Evolutionary conservation across 768 basidiomycete genomes (phyloP).

Genomic region (Tylopilus balloui): DNA sequence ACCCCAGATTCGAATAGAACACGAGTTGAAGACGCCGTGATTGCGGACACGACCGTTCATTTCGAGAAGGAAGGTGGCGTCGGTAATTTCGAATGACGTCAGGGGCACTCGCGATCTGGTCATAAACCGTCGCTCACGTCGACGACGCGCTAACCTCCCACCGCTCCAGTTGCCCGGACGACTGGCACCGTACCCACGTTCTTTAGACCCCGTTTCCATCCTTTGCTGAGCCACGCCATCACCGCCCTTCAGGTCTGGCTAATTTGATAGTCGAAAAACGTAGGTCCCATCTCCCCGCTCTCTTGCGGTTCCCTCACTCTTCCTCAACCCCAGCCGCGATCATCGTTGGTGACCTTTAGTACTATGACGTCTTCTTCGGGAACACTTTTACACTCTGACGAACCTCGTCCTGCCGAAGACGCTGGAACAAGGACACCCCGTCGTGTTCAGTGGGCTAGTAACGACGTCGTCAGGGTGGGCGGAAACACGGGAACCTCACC

Average conservation of each 20-base stretch:
- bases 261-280: no score
- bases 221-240: no score
- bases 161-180: no score
- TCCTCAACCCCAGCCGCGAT: slow-evolving; percentile 2
- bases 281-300: slow-evolving; percentile 1
- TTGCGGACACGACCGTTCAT: no score
- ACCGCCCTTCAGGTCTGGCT: no score
- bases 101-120: not conserved
- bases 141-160: no score
- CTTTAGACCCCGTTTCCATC: no score
- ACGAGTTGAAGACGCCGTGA: no score
- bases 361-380: slow-evolving; percentile 17
- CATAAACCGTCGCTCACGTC: no score
- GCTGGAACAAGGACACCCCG: slow-evolving; percentile 43
- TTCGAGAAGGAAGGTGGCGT: not conserved
- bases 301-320: not conserved
- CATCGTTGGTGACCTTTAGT: slow-evolving; percentile 6
- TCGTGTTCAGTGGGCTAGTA: slow-evolving; percentile 50
- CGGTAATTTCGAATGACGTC: not conserved
- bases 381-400: slow-evolving; percentile 3
- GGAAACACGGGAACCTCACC: slow-evolving; percentile 1
- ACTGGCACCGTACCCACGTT: no score
- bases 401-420: slow-evolving; percentile 16
- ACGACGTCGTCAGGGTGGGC: slow-evolving; percentile 17
- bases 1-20: no score